phyloP scores from a whole-genome alignment of 2,329 filamentous ascomycete genomes.

The Talaromyces funiculosus region DNA sequence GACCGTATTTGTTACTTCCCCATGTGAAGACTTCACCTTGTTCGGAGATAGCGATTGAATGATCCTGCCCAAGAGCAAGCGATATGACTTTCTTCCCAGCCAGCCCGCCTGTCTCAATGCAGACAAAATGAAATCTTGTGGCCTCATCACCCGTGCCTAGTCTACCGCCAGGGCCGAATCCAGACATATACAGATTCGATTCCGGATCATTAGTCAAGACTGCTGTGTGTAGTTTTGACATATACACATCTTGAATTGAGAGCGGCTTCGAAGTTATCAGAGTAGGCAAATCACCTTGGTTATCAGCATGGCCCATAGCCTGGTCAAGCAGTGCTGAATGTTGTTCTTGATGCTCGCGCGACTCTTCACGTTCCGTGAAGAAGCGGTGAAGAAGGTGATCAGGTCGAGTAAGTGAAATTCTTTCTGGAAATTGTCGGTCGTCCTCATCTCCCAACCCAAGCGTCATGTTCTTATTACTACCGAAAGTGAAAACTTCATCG shows the following conservation, averaged over 20 bases:
- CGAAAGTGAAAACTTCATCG: conserved; percentile 88
- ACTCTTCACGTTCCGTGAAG: conserved; percentile 57
- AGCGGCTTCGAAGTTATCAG: conserved; percentile 67
- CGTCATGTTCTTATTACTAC: conserved; percentile 91
- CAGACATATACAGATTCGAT: conserved; percentile 87
- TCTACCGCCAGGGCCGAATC: conserved; percentile 83
- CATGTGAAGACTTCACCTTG: conserved; percentile 90
- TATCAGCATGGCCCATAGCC: conserved; percentile 21
- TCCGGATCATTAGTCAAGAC: conserved; percentile 81
- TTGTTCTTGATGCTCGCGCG: conserved; percentile 28
- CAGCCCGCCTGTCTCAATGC: conserved; percentile 69
- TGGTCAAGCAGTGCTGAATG: conserved; percentile 13
- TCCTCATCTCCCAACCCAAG: conserved; percentile 93
- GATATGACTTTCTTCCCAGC: conserved; percentile 66
- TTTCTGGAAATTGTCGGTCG: conserved; percentile 88
- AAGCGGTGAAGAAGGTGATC: conserved; percentile 70
- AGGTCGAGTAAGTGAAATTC: conserved; percentile 69
- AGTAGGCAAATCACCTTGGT: conserved; percentile 59
- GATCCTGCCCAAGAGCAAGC: conserved; percentile 86
- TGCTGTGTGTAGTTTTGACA: conserved; percentile 89
- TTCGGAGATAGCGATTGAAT: conserved; percentile 78
- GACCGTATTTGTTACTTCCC: conserved; percentile 80
- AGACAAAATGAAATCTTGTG: conserved; percentile 78
- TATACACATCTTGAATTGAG: conserved; percentile 70
- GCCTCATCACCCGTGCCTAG: conserved; percentile 85